phyloP scores from a whole-genome alignment of 1,139 yeast genomes.

The Candida tunisiensis region DNA sequence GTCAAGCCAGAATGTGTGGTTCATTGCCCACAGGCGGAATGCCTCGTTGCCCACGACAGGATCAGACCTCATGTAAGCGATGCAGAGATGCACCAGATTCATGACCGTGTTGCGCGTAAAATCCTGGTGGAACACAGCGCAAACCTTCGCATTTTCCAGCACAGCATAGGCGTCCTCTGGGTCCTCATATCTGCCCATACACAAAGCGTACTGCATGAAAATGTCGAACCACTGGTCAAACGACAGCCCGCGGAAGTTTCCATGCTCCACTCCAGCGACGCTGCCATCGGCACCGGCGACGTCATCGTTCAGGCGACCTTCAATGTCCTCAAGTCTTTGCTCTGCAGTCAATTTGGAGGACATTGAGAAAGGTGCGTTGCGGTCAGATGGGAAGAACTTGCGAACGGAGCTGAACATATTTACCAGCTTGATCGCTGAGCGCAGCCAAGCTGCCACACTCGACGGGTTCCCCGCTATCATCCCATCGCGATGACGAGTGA shows the following conservation, averaged over 20 bases:
- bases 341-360: too few species aligned
- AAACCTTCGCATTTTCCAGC: constrained; percentile 56
- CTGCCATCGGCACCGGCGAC: constrained; percentile 5
- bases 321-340: constrained; percentile 4
- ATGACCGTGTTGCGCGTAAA: constrained; percentile 34
- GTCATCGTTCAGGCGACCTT: constrained; percentile 7
- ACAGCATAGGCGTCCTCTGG: constrained; percentile 51
- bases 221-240: constrained; percentile 76
- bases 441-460: constrained; percentile 69
- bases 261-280: constrained; percentile 22
- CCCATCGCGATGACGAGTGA: constrained; percentile 41
- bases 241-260: constrained; percentile 49
- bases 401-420: constrained; percentile 67
- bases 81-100: constrained; percentile 46
- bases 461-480: constrained; percentile 36
- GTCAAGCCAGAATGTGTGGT: constrained; percentile 61
- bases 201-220: constrained; percentile 61
- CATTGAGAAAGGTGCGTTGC: too few species aligned
- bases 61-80: constrained; percentile 41
- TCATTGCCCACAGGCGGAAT: constrained; percentile 44
- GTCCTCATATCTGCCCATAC: constrained; percentile 43
- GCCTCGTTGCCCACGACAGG: constrained; percentile 35
- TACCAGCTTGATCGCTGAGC: constrained; percentile 64
- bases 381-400: constrained; percentile 63
- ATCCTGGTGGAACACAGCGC: constrained; percentile 60